Evolutionary conservation across 1,284 basidiomycete genomes (phyloP), one percentile per base, ranked within the genome.

Genomic region (Xerocomus nothofagi): DNA sequence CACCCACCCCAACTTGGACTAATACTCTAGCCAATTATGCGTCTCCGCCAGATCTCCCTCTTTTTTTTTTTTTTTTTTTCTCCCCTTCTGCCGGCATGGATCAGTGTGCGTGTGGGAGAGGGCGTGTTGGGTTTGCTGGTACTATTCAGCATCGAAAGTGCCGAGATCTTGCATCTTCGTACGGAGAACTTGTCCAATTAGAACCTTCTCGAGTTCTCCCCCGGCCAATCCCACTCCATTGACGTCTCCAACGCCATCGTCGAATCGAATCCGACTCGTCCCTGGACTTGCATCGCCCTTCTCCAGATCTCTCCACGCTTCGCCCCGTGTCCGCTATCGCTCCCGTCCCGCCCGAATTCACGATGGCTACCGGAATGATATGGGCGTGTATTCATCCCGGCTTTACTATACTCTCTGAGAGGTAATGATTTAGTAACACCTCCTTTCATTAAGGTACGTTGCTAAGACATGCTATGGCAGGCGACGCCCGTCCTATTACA

Each of bases 401-500:
- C 49, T 39, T 56, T 66, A 63, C 63, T 60, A 56, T 63, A 57
- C 57, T 59, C 44, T 61, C 51, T 53, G 34, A 61, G 57, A 70
- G 59, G 68, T 66, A 66, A 66, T 66, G 56, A 70, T 66, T 70
- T 67, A 67, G 65, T 66, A 66, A 66, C 68, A 38, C 44, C 34
- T 67, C 56, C 49, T 43, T 66, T 67, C 68, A 70, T 66, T 66
- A 66, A 66, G 65, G 65, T 68, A 66, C 65, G 56, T 63, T 68
- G 63, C 66, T 63, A 70, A 61, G 63, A 67, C 67, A 69, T 66
- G 49, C 57, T 39, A 53, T 67, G 62, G 57, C 63, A 70, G 66
- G 61, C 64, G 64, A 69, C 60, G 55, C 64, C 67, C 63, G 52
- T 56, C 61, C 55, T 57, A 68, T 65, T 60, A 65, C 62, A 63